Evolutionary conservation across 352 stramenopile genomes (phyloP), one percentile per base, ranked within the genome.

Genomic region (Globisporangium megalacanthum): DNA sequence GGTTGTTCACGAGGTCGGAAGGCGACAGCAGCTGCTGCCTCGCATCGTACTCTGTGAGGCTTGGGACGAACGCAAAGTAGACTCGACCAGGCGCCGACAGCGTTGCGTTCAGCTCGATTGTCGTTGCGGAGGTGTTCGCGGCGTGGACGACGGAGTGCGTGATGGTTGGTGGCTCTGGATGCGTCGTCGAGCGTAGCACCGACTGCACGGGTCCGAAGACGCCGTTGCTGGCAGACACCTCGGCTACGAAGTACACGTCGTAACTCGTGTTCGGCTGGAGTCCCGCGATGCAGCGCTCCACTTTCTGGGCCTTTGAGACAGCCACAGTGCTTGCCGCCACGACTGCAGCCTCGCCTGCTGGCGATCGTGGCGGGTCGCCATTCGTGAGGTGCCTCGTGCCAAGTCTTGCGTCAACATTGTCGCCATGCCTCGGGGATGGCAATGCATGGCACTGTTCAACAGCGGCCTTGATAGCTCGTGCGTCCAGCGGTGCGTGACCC

Each of bases 241-340:
- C 81, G 13, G 76, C 73, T 9, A 94, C 82, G 63, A 94, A 86
- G 68, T 86, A 91, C 59, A 92, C 81, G 41, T 92, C 82, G 65
- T 91, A 94, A 68, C 69, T 89, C 22, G 68, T 80, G 51, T 92
- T 91, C 0, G 78, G 22, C 10, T 49, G 20, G 13, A 94, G 59
- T 0, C 73, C 66, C 7, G 66, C 25, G 1, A 92, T 65, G 2
- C 62, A 35, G 20, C 64, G 72, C 54, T 82, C 77, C 2, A 90
- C 51, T 25, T 88, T 86, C 46, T 87, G 71, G 6, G 81, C 76
- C 25, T 58, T 66, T 0, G 66, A 13, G 7, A 88, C 69, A 0
- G 66, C 61, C 19, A 91, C 58, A 0, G 80, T 89, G 41, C 67
- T 68, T n/a, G n/a, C n/a, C n/a, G n/a, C n/a, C n/a, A n/a, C n/a